These are phyloP conservation scores for Hymenoscyphus fraxineus DNA, from an alignment of 2,329 filamentous ascomycete genomes.

Conservation along the genomic window DNA sequence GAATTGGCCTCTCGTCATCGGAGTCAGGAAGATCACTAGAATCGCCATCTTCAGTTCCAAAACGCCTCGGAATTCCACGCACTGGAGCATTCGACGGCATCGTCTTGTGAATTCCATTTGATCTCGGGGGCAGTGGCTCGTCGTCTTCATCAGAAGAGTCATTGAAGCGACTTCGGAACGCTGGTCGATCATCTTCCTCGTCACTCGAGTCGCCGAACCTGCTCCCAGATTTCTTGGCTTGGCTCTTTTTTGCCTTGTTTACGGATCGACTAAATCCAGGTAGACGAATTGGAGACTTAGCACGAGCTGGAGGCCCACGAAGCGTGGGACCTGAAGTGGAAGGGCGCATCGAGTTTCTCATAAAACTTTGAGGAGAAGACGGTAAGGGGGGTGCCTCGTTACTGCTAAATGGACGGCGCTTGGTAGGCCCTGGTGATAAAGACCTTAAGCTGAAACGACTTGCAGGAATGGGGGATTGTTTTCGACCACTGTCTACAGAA, in stretches of 20 bases:
- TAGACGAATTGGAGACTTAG: constrained; percentile 21
- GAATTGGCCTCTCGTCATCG: constrained; percentile 46
- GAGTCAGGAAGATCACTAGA: constrained; percentile 60
- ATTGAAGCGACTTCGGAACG: constrained; percentile 49
- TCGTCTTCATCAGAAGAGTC: constrained; percentile 62
- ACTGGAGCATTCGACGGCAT: constrained; percentile 25
- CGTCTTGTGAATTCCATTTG: constrained; percentile 15
- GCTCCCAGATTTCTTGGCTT: constrained; percentile 18
- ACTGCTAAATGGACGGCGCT: constrained; percentile 42
- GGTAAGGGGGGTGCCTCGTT: constrained; percentile 38
- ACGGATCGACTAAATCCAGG: constrained; percentile 27
- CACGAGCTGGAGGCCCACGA: constrained; percentile 12
- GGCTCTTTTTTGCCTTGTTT: constrained; percentile 22
- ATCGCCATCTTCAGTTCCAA: constrained; percentile 51
- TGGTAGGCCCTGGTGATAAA: constrained; percentile 60
- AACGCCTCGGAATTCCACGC: constrained; percentile 49
- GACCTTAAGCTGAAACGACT: constrained; percentile 68
- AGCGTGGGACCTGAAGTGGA: constrained; percentile 34
- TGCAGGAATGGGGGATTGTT: constrained; percentile 41
- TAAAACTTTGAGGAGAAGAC: constrained; percentile 43
- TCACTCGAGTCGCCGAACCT: constrained; percentile 37
- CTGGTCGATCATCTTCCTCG: constrained; percentile 31
- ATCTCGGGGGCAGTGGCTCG: constrained; percentile 22
- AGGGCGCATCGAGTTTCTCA: constrained; percentile 37
- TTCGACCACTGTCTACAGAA: constrained; percentile 27